Conservation (phyloP, 371 early-diverging fungal genomes). For the Mucor mucedo region DNA sequence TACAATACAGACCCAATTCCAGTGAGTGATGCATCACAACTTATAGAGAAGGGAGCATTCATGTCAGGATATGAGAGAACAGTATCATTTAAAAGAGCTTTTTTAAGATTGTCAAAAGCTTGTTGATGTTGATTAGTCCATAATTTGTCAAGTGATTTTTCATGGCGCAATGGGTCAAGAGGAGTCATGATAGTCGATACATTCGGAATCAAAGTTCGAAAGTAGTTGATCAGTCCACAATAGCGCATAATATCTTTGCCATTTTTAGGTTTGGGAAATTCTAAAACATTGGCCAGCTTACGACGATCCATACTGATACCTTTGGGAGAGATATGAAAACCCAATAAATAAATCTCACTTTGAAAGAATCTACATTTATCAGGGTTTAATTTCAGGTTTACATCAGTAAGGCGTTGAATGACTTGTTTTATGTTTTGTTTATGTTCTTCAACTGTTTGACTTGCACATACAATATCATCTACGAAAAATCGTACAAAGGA, state of each 20-base stretch:
- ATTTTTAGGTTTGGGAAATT: constrained; percentile 16
- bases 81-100: background rate
- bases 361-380: constrained; percentile 21
- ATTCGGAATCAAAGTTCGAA: constrained; percentile 12
- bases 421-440: constrained; percentile 6
- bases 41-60: constrained; percentile 26
- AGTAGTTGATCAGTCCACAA: constrained; percentile 29
- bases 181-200: background rate
- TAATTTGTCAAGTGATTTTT: background rate
- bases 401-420: constrained; percentile 20
- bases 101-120: too few relatives aligned
- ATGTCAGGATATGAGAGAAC: constrained; percentile 24
- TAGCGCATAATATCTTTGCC: constrained; percentile 26
- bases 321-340: constrained; percentile 15
- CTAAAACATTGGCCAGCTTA: constrained; percentile 20
- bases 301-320: constrained; percentile 19
- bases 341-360: constrained; percentile 12
- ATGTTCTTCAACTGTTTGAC: constrained; percentile 9
- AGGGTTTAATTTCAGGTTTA: constrained; percentile 24
- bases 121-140: constrained; percentile 6
- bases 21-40: constrained; percentile 34
- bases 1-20: background rate
- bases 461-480: constrained; percentile 18
- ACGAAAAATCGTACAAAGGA: constrained; percentile 10
- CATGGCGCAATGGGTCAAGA: constrained; percentile 9